Conservation (phyloP, 2,329 filamentous ascomycete genomes). For the Xylariaceae sp. region DNA sequence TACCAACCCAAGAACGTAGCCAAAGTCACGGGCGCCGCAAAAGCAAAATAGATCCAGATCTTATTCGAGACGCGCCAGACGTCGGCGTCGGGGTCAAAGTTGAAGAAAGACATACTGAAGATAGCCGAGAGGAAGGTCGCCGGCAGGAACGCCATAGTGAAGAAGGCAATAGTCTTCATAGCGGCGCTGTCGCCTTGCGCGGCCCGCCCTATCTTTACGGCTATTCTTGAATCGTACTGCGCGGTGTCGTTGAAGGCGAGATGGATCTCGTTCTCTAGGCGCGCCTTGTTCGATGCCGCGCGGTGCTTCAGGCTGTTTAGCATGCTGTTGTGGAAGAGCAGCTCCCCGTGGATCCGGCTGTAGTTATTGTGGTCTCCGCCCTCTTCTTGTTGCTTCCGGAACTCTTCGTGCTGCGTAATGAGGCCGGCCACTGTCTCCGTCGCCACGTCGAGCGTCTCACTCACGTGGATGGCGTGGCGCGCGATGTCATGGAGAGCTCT, state of each 20-base stretch:
- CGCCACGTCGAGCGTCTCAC: conserved; percentile 39
- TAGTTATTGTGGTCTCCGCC: conserved; percentile 23
- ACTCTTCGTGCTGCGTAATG: conserved; percentile 26
- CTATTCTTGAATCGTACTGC: conserved; percentile 37
- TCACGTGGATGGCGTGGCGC: conserved; percentile 42
- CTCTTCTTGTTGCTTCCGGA: neutral
- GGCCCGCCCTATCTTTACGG: conserved; percentile 38
- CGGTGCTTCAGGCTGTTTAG: conserved; percentile 34
- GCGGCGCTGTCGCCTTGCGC: conserved; percentile 44
- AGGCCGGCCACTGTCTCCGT: conserved; percentile 32
- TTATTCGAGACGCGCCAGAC: conserved; percentile 27
- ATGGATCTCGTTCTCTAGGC: conserved; percentile 54
- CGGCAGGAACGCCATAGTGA: conserved; percentile 47
- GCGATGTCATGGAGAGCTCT: conserved; percentile 38
- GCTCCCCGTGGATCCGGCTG: conserved; percentile 15
- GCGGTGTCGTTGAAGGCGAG: conserved; percentile 45
- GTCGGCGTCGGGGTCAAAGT: conserved; percentile 19
- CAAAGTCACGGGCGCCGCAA: conserved; percentile 23
- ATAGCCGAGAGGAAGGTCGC: conserved; percentile 48
- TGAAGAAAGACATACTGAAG: conserved; percentile 45
- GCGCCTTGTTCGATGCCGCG: conserved; percentile 36
- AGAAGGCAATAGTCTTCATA: conserved; percentile 48
- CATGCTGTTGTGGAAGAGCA: conserved; percentile 33
- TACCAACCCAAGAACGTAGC: conserved; percentile 18
- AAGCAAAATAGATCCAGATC: conserved; percentile 32